These are phyloP conservation scores for Collybia nuda DNA, from an alignment of 768 basidiomycete genomes.

Conservation along the genomic window DNA sequence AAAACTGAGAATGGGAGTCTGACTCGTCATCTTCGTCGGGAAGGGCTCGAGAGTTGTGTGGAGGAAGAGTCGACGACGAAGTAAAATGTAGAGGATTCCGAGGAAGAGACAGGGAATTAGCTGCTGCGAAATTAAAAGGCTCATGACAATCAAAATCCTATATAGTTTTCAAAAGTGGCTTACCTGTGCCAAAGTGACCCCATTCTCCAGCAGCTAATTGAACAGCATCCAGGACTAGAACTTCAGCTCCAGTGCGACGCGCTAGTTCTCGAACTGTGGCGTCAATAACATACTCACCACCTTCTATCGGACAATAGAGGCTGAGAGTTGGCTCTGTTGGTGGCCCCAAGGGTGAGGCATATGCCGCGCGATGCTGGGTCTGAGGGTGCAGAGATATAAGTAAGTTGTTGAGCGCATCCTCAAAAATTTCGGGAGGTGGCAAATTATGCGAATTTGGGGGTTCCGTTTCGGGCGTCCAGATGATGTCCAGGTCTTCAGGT, in stretches of 20 bases:
- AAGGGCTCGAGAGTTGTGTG: conserved; percentile 22
- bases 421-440: conserved; percentile 74
- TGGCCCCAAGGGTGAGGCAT: conserved; percentile 50
- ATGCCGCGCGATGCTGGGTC: conserved; percentile 73
- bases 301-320: conserved; percentile 82
- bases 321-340: conserved; percentile 80
- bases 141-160: not conserved
- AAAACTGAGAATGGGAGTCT: conserved; percentile 28
- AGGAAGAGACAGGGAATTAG: conserved; percentile 63
- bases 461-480: conserved; percentile 60
- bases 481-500: conserved; percentile 56
- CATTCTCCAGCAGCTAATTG: conserved; percentile 88
- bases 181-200: conserved; percentile 82
- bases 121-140: conserved; percentile 45
- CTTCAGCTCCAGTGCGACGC: conserved; percentile 70
- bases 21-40: conserved; percentile 47
- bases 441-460: conserved; percentile 34
- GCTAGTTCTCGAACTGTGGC: conserved; percentile 80
- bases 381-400: conserved; percentile 79
- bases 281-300: conserved; percentile 81
- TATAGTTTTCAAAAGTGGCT: not conserved
- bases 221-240: conserved; percentile 80
- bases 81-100: conserved; percentile 77
- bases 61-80: conserved; percentile 22
- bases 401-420: conserved; percentile 75